These are phyloP conservation scores for Penicillium robsamsonii DNA, from an alignment of 495 filamentous ascomycete genomes.

Conservation along the genomic window DNA sequence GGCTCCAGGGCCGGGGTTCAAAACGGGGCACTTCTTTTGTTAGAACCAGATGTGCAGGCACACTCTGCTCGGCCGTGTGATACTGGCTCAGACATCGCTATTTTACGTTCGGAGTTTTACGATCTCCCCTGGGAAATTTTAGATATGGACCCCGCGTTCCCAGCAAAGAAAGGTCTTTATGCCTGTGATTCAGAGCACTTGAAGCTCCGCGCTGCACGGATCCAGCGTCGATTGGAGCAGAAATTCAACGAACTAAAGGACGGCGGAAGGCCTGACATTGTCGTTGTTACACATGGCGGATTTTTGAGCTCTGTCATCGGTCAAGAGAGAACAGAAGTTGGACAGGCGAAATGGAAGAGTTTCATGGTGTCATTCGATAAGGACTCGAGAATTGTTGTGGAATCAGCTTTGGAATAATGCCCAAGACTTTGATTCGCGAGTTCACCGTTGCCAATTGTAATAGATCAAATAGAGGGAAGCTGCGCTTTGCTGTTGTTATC, in stretches of 20 bases:
- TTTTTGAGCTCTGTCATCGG: conserved; percentile 10
- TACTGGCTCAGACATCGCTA: conserved; percentile 10
- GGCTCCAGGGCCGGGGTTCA: not conserved
- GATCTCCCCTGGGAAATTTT: conserved; percentile 12
- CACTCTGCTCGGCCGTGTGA: conserved; percentile 19
- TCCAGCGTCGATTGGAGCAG: conserved; percentile 9
- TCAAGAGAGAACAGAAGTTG: not conserved
- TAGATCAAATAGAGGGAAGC: too few relatives aligned
- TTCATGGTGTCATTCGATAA: conserved; percentile 13
- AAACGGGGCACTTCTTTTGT: conserved; percentile 1
- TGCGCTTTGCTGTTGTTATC: too few relatives aligned
- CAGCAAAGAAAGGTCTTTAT: conserved; percentile 9
- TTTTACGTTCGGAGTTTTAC: conserved; percentile 9
- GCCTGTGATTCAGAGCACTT: conserved; percentile 3
- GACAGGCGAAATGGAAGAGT: conserved; percentile 6
- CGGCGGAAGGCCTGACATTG: conserved; percentile 12
- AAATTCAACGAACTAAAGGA: conserved; percentile 8
- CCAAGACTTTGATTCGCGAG: not conserved
- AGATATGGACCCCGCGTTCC: conserved; percentile 7
- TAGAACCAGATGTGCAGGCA: conserved; percentile 18
- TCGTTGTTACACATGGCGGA: conserved; percentile 18
- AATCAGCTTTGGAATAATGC: not conserved
- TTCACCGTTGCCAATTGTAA: too few relatives aligned
- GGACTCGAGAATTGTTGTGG: conserved; percentile 1
- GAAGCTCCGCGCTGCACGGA: conserved; percentile 1